Conservation (phyloP, 139 green algal species). For the Tetradesmus lagerheimii region DNA sequence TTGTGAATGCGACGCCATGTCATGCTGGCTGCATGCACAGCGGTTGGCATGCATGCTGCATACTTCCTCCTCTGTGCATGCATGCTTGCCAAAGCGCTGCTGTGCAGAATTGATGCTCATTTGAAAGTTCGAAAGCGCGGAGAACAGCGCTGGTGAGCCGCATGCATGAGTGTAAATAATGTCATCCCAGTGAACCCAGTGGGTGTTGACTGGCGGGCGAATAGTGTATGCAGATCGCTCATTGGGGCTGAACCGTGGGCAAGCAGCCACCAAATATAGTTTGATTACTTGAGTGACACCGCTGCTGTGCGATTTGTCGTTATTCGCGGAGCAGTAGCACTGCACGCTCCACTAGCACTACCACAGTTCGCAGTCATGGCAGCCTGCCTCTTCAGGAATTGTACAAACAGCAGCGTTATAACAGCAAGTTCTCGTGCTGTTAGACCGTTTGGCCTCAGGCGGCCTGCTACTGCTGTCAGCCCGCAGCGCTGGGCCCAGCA, state of each 20-base stretch:
- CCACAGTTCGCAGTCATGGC: background rate
- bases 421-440: background rate
- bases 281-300: no score
- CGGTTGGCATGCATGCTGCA: no score
- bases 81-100: no score
- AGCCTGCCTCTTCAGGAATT: background rate
- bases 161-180: background rate
- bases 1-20: no score
- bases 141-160: background rate
- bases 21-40: no score
- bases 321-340: background rate
- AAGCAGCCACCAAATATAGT: no score
- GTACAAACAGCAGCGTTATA: background rate
- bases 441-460: slow-evolving; percentile 11
- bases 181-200: background rate
- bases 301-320: background rate
- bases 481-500: background rate
- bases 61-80: no score
- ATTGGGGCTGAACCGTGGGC: background rate
- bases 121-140: no score
- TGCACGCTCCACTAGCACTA: background rate
- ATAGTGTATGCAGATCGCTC: background rate
- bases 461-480: background rate
- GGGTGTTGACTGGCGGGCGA: background rate
- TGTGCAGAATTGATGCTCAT: no score